Base-by-base conservation (phyloP, 2,329 filamentous ascomycete species). In the Neurospora sp. region DNA sequence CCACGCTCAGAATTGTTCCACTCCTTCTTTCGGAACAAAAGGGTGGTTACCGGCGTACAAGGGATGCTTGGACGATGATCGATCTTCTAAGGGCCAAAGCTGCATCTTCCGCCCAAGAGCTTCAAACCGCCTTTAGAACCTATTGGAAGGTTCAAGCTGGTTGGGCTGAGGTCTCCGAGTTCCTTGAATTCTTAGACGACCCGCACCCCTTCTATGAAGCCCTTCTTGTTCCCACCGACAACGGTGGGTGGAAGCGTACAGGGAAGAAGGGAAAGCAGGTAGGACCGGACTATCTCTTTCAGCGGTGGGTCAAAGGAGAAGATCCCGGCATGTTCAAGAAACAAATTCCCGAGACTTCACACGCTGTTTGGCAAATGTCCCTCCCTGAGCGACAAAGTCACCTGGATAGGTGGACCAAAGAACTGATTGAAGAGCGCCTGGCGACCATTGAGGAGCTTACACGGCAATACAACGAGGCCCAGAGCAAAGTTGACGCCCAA, bases 191-290 rank as follows among this genome's bases (percentile, higher is more conserved):
- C 71, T 83, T 81, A 0, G 81, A 84, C 0, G 78, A 83, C 8
- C 41, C 41, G 0, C 83, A 86, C 12, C 76, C 79, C 0, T 90
- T 86, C 71, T 87, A 84, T 74, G 81, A 86, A 1, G 87, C 89
- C 0, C 86, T 93, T 8, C 76, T 75, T 1, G 71, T 89, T 0
- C 87, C 88, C 0, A 71, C 79, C 0, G 71, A 76, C 0, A 72
- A 80, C 0, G 79, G 84, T 33, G 86, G 82, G 0, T 88, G 86
- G 80, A 74, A 66, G 0, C 70, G 77, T 0, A 81, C 88, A 0
- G 87, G 83, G 0, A 80, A 76, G 6, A 74, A 79, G 0, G 86
- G 86, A 0, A 86, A 82, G 65, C 17, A 37, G 0, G 74, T 90
- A 8, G 72, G 73, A 0, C 70, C 78, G 0, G 77, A 79, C 52